These are phyloP conservation scores for Moringa oleifera DNA, from an alignment of 345 rosid species.

Conservation along the genomic window DNA sequence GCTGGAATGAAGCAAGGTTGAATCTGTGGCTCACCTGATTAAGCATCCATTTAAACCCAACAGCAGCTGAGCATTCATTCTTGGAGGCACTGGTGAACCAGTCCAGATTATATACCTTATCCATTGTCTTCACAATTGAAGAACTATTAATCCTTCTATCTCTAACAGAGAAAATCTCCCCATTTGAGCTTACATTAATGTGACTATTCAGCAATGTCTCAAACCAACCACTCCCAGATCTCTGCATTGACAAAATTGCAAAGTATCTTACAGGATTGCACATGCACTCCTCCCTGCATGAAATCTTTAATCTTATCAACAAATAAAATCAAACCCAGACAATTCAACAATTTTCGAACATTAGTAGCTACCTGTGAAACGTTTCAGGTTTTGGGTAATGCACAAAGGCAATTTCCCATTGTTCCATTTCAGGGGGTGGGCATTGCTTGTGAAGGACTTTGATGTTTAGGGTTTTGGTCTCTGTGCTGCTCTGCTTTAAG, in stretches of 20 bases:
- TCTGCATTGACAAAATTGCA: constrained; percentile 57
- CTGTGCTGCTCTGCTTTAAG: no score
- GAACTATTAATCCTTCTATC: constrained; percentile 45
- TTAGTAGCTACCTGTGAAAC: constrained; percentile 25
- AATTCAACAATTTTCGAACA: no score
- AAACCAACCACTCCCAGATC: constrained; percentile 73
- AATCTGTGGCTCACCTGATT: constrained; percentile 41
- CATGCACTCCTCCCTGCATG: constrained; percentile 49
- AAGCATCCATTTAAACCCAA: constrained; percentile 79
- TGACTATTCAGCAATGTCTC: constrained; percentile 66
- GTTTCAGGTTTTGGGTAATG: constrained; percentile 32
- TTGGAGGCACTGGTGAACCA: constrained; percentile 60
- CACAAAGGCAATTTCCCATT: constrained; percentile 19
- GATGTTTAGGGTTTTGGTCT: constrained; percentile 6
- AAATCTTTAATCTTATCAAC: no score
- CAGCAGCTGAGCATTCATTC: constrained; percentile 61
- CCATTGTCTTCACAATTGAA: constrained; percentile 38
- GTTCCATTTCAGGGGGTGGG: no score
- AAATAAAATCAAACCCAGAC: no score
- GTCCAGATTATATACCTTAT: constrained; percentile 56
- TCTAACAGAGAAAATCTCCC: constrained; percentile 46
- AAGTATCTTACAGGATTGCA: constrained; percentile 49
- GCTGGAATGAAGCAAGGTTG: no score
- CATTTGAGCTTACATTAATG: constrained; percentile 54
- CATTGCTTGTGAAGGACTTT: no score